Conservation (phyloP, 371 early-diverging fungal species). For the Mortierella sp. region DNA sequence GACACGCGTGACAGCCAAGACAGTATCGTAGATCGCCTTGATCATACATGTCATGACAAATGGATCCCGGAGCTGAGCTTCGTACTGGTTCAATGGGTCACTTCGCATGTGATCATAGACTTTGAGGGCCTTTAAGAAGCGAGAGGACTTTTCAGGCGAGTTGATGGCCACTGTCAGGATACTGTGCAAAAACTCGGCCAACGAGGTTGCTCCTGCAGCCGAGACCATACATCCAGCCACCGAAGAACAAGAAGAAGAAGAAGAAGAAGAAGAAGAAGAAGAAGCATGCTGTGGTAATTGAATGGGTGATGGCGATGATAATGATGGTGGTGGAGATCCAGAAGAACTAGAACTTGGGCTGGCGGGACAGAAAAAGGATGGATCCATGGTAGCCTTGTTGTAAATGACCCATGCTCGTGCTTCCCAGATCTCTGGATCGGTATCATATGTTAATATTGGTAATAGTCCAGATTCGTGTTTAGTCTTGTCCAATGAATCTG, state of each 20-base stretch:
- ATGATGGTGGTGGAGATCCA: no score
- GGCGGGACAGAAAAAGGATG: conserved; percentile 2
- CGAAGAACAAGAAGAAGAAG: background rate
- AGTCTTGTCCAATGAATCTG: no score
- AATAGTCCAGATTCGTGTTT: no score
- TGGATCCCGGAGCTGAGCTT: conserved; percentile 37
- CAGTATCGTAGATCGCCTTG: conserved; percentile 37
- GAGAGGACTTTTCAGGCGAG: conserved; percentile 35
- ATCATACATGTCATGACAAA: conserved; percentile 44
- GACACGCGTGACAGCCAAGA: conserved; percentile 9
- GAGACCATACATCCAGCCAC: no score
- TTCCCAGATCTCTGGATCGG: conserved; percentile 44
- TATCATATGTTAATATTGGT: background rate
- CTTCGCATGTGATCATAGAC: conserved; percentile 34
- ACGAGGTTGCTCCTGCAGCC: conserved; percentile 6
- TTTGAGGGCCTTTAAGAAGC: conserved; percentile 32
- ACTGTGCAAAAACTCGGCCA: conserved; percentile 32
- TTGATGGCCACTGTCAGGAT: conserved; percentile 35
- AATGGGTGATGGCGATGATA: conserved; percentile 8
- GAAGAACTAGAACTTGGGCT: conserved; percentile 3
- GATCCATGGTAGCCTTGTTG: conserved; percentile 39
- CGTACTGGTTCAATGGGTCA: conserved; percentile 21
- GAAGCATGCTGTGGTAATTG: conserved; percentile 4
- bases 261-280: no score
- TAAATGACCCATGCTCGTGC: conserved; percentile 46